phyloP scores from a whole-genome alignment of 139 green algal genomes.

The Chlamydomonas sp. region DNA sequence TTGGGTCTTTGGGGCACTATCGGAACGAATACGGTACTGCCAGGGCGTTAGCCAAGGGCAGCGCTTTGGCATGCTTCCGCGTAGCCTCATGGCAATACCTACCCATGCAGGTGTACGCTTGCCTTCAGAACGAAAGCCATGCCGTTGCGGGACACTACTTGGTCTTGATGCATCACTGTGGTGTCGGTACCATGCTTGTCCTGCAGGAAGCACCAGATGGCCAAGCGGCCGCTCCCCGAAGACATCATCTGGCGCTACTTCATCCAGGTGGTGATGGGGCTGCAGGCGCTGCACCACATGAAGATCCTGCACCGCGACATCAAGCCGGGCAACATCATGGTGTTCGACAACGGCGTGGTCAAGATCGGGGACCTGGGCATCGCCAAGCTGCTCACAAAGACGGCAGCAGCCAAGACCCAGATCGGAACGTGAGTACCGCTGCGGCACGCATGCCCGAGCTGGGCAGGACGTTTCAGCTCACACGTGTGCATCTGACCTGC shows the following conservation, averaged over 20 bases:
- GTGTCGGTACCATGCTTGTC: no score
- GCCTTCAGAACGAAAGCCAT: no score
- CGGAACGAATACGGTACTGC: background rate
- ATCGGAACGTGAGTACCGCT: conserved; percentile 66
- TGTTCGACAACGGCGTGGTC: conserved; percentile 56
- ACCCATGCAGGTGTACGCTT: no score
- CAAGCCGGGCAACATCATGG: conserved; percentile 79
- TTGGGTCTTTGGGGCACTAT: no score
- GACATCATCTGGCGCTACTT: conserved; percentile 83
- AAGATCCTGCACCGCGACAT: conserved; percentile 82
- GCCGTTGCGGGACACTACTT: no score
- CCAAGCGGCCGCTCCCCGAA: conserved; percentile 59
- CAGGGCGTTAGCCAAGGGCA: no score
- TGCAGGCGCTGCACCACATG: conserved; percentile 76
- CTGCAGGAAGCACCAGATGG: conserved; percentile 53
- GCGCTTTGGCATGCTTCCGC: no score
- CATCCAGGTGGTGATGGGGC: conserved; percentile 68
- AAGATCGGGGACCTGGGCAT: conserved; percentile 85
- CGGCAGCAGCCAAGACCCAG: conserved; percentile 70
- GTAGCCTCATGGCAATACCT: no score
- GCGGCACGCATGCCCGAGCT: conserved; percentile 76
- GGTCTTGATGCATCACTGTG: no score
- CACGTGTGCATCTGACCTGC: no score
- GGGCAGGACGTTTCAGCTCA: background rate
- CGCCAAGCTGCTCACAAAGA: conserved; percentile 56